Evolutionary conservation across 2,329 filamentous ascomycete genomes (phyloP), one percentile per base, ranked within the genome.

Genomic region (Elsinoe fawcettii): DNA sequence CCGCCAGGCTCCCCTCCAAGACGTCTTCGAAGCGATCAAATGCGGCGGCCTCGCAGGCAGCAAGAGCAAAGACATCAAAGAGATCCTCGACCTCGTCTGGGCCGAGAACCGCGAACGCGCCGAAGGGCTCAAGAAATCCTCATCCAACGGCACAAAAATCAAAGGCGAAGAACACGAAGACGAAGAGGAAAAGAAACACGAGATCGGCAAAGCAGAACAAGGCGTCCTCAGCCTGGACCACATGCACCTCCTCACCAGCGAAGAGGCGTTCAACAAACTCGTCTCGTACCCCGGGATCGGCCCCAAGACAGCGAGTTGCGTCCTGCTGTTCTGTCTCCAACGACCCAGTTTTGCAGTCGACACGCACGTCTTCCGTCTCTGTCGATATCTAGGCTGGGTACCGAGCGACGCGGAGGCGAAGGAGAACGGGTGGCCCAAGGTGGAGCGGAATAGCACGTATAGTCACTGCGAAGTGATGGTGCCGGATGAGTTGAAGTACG

Each of bases 1-100:
- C 1, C 80, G 83, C 20, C 69, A 73, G 23, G 81, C 84, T 1
- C 69, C 80, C 1, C 67, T 80, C 3, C 74, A 79, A 37, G 80
- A 86, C 5, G 75, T 93, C n/a, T 81, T 80, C 46, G 73, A 85
- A 53, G 81, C 86, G 0, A 90, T 93, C 65, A 83, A 82, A 63
- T 71, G 74, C 6, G 88, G 87, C 8, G 90, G 90, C 0, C 74
- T 91, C 1, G 85, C 83, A 2, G 78, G 80, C n/a, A 76, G 77
- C 14, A 93, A 91, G 70, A 84, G 82, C 59, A 84, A 79, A 55
- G 77, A 85, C 62, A 88, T 95, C 65, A 90, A 91, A 67, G 71
- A 73, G 14, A 89, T 89, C 34, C 75, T 95, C 7, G 80, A 89
- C 54, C 82, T 84, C 70, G 85, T 90, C 0, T 83, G 86, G 65